phyloP scores from a whole-genome alignment of 192 early-diverging fungal genomes.

The Chytriomyces sp. region DNA sequence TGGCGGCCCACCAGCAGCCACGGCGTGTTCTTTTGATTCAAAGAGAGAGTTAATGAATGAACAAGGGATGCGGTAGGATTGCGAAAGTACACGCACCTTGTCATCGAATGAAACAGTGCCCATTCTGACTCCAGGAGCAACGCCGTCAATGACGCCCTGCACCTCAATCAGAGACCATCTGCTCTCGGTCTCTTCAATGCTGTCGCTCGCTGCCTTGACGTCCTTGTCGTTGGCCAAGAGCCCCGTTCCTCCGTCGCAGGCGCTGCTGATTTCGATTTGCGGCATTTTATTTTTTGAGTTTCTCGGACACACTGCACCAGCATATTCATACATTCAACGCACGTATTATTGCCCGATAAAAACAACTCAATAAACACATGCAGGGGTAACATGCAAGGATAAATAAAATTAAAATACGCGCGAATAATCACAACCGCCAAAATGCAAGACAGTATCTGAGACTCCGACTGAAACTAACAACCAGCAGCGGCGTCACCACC shows the following conservation, averaged over 20 bases:
- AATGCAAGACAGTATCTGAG: too few relatives aligned
- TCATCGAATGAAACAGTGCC: conserved; percentile 17
- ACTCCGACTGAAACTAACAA: too few relatives aligned
- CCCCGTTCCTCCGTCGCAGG: neutral
- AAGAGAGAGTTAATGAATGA: neutral
- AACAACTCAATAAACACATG: too few relatives aligned
- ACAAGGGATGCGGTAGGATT: neutral
- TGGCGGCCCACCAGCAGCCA: conserved; percentile 19
- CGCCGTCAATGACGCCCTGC: conserved; percentile 21
- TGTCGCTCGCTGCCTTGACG: neutral
- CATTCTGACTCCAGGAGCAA: neutral
- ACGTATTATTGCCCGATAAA: too few relatives aligned
- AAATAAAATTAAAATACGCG: too few relatives aligned
- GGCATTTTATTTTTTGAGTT: neutral
- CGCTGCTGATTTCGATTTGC: neutral
- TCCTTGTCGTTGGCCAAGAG: neutral
- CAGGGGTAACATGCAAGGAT: too few relatives aligned
- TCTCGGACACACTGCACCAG: conserved; percentile 1
- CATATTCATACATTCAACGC: too few relatives aligned
- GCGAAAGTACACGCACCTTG: neutral
- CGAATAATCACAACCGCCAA: too few relatives aligned
- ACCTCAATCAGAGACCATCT: conserved; percentile 26
- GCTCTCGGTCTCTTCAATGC: neutral
- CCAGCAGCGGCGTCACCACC: too few relatives aligned
- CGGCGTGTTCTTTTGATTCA: conserved; percentile 3